These are phyloP conservation scores for Vaucheria bursata DNA, from an alignment of 352 stramenopile genomes.

Conservation along the genomic window DNA sequence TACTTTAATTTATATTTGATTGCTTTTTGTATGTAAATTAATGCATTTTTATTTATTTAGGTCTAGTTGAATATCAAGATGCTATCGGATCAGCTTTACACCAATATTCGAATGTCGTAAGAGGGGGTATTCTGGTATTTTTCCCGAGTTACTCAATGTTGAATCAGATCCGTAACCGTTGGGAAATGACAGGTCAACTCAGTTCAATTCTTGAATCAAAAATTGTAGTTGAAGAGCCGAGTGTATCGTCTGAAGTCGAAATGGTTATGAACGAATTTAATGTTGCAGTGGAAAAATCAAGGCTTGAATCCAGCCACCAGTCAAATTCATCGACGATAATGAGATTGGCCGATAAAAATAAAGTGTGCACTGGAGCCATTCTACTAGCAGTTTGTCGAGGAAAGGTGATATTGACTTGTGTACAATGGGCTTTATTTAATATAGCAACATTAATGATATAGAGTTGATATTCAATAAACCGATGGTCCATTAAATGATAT, in stretches of 20 bases:
- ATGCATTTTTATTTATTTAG: too few species aligned
- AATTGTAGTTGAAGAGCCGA: not conserved
- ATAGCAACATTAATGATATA: too few species aligned
- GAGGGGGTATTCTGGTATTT: constrained; percentile 96
- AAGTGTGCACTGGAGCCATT: constrained; percentile 68
- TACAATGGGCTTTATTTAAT: too few species aligned
- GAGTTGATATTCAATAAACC: too few species aligned
- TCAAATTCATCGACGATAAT: not conserved
- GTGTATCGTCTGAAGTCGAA: not conserved
- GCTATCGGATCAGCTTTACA: constrained; percentile 93
- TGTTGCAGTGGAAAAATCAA: constrained; percentile 2
- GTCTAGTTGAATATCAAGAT: too few species aligned
- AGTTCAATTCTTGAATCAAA: not conserved
- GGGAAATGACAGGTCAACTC: constrained; percentile 13
- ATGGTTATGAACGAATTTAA: not conserved
- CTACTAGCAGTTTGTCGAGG: constrained; percentile 96
- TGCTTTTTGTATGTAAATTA: too few species aligned
- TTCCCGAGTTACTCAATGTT: constrained; percentile 77
- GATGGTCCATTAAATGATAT: too few species aligned
- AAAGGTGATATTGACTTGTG: too few species aligned
- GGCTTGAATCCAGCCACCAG: not conserved
- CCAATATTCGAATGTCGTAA: constrained; percentile 79
- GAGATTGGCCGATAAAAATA: not conserved
- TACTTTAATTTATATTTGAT: too few species aligned
- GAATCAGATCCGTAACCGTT: constrained; percentile 28